phyloP scores from a whole-genome alignment of 805 yeast genomes.

The Danielia oregonensis region DNA sequence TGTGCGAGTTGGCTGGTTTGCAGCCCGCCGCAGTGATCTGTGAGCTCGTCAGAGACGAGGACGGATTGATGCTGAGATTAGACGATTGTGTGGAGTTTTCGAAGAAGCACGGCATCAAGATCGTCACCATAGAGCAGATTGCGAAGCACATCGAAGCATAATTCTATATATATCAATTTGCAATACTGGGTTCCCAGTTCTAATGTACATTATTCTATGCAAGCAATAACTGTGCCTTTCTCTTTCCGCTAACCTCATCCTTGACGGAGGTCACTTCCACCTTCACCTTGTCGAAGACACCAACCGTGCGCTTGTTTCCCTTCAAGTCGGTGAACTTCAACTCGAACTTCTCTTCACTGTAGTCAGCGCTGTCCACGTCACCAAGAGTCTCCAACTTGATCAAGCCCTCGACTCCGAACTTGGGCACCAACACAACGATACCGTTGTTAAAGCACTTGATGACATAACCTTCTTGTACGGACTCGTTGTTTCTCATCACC shows the following conservation, averaged over 20 bases:
- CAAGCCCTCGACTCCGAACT: constrained; percentile 92
- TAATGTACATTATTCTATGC: constrained; percentile 24
- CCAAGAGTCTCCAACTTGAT: constrained; percentile 76
- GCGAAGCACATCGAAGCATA: constrained; percentile 44
- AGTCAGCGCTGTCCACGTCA: constrained; percentile 57
- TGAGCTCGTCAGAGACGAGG: constrained; percentile 88
- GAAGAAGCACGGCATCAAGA: constrained; percentile 54
- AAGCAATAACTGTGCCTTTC: constrained; percentile 77
- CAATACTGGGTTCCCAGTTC: not conserved
- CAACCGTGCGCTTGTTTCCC: constrained; percentile 47
- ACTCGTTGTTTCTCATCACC: constrained; percentile 82
- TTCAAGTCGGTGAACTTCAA: constrained; percentile 52
- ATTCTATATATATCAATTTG: not conserved
- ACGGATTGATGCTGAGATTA: constrained; percentile 93
- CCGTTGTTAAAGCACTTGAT: constrained; percentile 93
- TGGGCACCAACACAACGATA: constrained; percentile 89
- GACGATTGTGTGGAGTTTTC: constrained; percentile 79
- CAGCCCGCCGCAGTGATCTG: constrained; percentile 90
- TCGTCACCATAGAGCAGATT: constrained; percentile 76
- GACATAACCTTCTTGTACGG: constrained; percentile 82
- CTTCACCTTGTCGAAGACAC: constrained; percentile 79
- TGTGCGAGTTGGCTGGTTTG: constrained; percentile 71
- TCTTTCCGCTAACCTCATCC: constrained; percentile 87
- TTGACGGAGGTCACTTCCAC: constrained; percentile 79
- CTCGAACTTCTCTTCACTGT: constrained; percentile 75